These are phyloP conservation scores for Aspergillus sp. DNA, from an alignment of 2,329 filamentous ascomycete species.

Conservation along the genomic window DNA sequence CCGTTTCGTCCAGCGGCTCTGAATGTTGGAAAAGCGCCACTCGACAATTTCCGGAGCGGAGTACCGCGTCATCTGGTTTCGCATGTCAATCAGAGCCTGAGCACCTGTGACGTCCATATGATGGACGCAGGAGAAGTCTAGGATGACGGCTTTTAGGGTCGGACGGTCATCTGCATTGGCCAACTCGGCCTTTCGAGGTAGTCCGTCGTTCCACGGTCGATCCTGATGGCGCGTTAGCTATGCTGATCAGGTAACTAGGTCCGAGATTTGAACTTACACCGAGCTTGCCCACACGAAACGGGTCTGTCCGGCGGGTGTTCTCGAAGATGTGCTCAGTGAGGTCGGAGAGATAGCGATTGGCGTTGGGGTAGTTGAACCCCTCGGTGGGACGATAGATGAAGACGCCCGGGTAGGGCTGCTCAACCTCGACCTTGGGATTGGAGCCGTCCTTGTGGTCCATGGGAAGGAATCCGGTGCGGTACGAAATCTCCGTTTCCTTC, in stretches of 20 bases:
- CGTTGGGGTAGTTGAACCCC: constrained; percentile 89
- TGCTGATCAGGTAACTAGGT: no score
- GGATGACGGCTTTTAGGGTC: constrained; percentile 69
- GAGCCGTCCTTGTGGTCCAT: constrained; percentile 74
- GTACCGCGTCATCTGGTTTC: constrained; percentile 83
- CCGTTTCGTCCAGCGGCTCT: constrained; percentile 84
- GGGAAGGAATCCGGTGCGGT: constrained; percentile 74
- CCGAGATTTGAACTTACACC: no score
- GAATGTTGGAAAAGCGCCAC: constrained; percentile 84
- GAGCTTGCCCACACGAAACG: constrained; percentile 50
- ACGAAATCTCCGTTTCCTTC: constrained; percentile 43
- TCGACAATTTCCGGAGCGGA: constrained; percentile 68
- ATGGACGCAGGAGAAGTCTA: constrained; percentile 85
- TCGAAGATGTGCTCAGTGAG: constrained; percentile 56
- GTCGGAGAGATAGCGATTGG: constrained; percentile 72
- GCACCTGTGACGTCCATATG: constrained; percentile 84
- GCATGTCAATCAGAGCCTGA: constrained; percentile 80
- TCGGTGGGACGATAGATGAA: constrained; percentile 90
- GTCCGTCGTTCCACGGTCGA: constrained; percentile 86
- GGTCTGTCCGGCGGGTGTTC: constrained; percentile 63
- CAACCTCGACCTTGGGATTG: constrained; percentile 67
- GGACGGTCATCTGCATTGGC: constrained; percentile 43
- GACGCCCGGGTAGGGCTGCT: constrained; percentile 72
- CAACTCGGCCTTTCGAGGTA: constrained; percentile 49
- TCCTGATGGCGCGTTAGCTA: no score